Percentiles rank a stretch among this genome's conserved stretches.
phyloP scores from a whole-genome alignment of 176 grass and related monocot species.

The Alopecurus myosuroides region DNA sequence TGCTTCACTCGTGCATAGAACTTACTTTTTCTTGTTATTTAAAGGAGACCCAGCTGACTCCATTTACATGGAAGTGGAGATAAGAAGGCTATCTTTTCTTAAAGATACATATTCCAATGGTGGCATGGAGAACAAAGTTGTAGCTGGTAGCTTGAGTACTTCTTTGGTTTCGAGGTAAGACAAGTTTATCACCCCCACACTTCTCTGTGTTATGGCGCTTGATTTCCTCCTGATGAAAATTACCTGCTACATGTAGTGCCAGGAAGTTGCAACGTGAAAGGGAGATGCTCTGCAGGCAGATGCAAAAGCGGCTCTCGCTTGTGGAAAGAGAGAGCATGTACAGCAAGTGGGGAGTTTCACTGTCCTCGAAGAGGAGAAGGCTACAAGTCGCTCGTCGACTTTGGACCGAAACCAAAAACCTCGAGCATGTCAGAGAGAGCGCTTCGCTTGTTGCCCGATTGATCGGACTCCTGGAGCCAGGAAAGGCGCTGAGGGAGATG shows the following conservation, averaged over 20 bases:
- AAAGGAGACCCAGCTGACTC: constrained; percentile 90
- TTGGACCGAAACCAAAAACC: constrained; percentile 68
- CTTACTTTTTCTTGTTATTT: constrained; percentile 92
- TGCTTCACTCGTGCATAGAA: constrained; percentile 81
- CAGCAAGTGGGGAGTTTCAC: constrained; percentile 80
- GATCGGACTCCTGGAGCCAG: constrained; percentile 79
- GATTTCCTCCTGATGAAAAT: not conserved
- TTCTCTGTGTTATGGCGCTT: not conserved
- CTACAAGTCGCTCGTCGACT: constrained; percentile 64
- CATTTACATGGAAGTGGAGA: constrained; percentile 99
- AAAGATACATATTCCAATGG: constrained; percentile 50
- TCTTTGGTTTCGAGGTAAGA: constrained; percentile 58
- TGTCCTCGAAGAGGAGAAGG: constrained; percentile 71
- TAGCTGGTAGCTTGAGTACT: constrained; percentile 27
- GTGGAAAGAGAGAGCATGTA: constrained; percentile 86
- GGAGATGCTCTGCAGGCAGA: constrained; percentile 84
- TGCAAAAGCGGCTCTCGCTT: constrained; percentile 60
- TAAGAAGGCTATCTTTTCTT: constrained; percentile 72
- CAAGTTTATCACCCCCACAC: not conserved
- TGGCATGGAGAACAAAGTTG: constrained; percentile 36
- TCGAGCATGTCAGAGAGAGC: constrained; percentile 89
- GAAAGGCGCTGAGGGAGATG: constrained; percentile 88
- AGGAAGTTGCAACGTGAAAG: constrained; percentile 82
- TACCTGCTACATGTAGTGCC: constrained; percentile 27
- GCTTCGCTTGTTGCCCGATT: constrained; percentile 74